Evolutionary conservation across 2,329 filamentous ascomycete genomes (phyloP).

Genomic region (Talaromyces pinophilus): DNA sequence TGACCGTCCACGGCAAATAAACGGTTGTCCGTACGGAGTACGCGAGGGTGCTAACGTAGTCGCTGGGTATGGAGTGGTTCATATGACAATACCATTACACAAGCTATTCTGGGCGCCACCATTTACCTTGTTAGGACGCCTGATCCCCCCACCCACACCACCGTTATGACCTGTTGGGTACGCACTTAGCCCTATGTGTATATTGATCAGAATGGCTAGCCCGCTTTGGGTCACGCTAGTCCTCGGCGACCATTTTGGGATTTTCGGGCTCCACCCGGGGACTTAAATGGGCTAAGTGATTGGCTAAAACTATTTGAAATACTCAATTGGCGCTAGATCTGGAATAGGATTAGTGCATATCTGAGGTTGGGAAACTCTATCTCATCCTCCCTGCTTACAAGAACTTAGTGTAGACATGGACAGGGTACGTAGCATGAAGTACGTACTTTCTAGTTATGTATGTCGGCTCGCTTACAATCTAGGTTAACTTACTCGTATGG

Average conservation of each 20-base stretch:
- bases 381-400: constrained; percentile 1
- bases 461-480: constrained; percentile 1
- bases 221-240: background rate
- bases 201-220: background rate
- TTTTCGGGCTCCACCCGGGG: constrained; percentile 23
- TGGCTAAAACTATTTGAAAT: constrained; percentile 22
- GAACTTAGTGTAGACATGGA: background rate
- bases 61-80: background rate
- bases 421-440: background rate
- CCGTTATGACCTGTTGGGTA: constrained; percentile 6
- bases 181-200: constrained; percentile 19
- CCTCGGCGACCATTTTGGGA: constrained; percentile 22
- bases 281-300: background rate
- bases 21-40: background rate
- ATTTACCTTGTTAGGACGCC: constrained; percentile 3
- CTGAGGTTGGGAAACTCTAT: constrained; percentile 23
- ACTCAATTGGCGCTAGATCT: constrained; percentile 5
- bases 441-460: background rate
- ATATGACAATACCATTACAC: constrained; percentile 7
- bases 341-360: constrained; percentile 10
- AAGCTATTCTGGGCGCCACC: constrained; percentile 10
- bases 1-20: background rate
- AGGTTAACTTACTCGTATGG: background rate
- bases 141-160: background rate
- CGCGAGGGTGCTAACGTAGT: background rate